Conservation (phyloP, 257 asterid species). For the Capsicum chinense region DNA sequence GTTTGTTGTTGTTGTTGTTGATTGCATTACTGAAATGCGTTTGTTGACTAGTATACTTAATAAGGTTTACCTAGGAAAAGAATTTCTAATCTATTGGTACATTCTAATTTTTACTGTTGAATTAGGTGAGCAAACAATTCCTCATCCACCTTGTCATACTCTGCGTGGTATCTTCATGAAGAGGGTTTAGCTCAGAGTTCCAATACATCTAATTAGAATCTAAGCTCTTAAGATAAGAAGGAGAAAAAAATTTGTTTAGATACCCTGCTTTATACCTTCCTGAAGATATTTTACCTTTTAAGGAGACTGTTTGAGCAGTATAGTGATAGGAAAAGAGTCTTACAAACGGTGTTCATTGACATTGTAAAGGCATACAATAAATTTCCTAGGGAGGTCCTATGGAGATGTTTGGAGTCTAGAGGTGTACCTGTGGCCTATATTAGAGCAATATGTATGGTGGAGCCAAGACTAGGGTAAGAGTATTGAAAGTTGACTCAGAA, state of each 20-base stretch:
- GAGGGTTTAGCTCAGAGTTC: background rate
- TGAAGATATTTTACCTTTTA: background rate
- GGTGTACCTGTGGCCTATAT: background rate
- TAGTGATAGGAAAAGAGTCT: background rate
- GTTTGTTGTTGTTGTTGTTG: no score
- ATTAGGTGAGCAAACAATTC: background rate
- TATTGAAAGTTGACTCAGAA: background rate
- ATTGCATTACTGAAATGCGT: background rate
- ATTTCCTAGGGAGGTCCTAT: background rate
- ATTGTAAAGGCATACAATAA: background rate
- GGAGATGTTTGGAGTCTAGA: background rate
- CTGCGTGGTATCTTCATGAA: background rate
- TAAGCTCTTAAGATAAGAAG: background rate
- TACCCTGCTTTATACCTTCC: background rate
- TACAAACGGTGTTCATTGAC: background rate
- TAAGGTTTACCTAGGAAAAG: background rate
- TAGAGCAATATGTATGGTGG: background rate
- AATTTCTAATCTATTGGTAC: background rate
- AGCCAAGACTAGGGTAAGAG: background rate
- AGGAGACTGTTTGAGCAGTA: background rate
- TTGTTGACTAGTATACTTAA: slow-evolving; percentile 19
- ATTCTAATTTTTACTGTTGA: background rate
- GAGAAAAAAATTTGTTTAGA: background rate
- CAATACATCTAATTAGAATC: background rate
- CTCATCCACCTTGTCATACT: background rate